A percentile compares a stretch with the other conserved stretches of the same genome.
Evolutionary conservation across 148 eudicot species (phyloP).

Genomic region (Chenopodium album): DNA sequence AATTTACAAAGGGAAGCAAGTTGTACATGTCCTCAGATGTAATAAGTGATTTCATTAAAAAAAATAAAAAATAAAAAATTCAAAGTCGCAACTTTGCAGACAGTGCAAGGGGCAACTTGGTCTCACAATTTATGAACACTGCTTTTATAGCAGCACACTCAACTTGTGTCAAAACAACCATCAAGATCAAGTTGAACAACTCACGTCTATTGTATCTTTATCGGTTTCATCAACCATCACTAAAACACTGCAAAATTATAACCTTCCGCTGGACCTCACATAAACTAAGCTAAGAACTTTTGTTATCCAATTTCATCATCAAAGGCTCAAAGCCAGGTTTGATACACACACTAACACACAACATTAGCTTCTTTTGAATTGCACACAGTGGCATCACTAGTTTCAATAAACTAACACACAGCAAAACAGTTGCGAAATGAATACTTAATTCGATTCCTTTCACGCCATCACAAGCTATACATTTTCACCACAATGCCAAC

Average conservation of each 20-base stretch:
- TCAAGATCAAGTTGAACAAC: background rate
- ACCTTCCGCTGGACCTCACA: background rate
- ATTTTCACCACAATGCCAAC: background rate
- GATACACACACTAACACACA: background rate
- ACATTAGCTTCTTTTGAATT: background rate
- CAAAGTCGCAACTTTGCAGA: background rate
- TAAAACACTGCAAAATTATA: background rate
- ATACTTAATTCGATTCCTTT: background rate
- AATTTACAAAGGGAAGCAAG: background rate
- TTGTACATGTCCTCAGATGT: background rate
- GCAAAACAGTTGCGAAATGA: background rate
- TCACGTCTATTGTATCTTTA: background rate
- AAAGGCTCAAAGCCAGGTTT: background rate
- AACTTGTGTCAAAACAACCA: background rate
- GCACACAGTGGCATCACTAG: background rate
- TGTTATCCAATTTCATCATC: background rate
- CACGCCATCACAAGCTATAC: background rate
- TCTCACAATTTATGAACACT: background rate
- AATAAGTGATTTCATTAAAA: no score
- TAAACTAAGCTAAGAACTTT: background rate
- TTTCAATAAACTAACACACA: background rate
- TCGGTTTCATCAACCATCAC: background rate
- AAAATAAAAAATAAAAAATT: no score
- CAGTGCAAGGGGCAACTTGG: background rate
- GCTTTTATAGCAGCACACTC: background rate